A percentile compares a stretch with the other conserved stretches of the same genome.
phyloP scores from a whole-genome alignment of 345 rosid genomes.

The Dipteronia sinensis region DNA sequence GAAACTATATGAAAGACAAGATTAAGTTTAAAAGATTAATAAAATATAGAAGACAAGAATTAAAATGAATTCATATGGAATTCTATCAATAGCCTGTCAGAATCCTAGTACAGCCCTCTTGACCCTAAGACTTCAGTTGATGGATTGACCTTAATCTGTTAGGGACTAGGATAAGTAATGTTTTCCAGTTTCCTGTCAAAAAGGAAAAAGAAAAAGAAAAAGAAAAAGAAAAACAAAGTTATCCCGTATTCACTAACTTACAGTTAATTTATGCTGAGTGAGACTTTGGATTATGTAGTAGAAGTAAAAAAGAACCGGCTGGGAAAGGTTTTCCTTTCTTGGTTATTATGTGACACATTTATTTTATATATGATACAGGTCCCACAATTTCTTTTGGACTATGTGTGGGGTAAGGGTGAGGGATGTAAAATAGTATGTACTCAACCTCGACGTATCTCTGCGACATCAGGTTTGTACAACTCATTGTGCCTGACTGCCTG shows the following conservation, averaged over 20 bases:
- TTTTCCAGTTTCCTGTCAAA: neutral
- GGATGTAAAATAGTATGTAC: conserved; percentile 90
- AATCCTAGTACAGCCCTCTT: neutral
- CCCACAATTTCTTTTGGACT: conserved; percentile 85
- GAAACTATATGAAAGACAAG: neutral
- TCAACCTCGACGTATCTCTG: conserved; percentile 98
- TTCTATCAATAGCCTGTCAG: neutral
- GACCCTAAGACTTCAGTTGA: neutral
- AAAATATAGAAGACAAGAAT: neutral
- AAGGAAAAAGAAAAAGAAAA: neutral
- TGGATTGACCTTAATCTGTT: neutral
- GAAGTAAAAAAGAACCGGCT: neutral
- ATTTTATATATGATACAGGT: conserved; percentile 49
- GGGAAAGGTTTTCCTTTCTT: conserved; percentile 1
- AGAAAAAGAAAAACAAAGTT: neutral
- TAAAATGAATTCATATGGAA: neutral
- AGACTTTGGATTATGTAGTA: neutral
- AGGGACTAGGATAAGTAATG: neutral
- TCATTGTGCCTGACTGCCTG: conserved; percentile 22
- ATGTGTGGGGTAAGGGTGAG: conserved; percentile 75
- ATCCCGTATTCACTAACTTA: neutral
- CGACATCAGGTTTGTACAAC: conserved; percentile 68
- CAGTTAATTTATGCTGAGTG: neutral
- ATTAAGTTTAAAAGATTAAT: neutral
- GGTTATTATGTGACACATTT: conserved; percentile 12